These are phyloP conservation scores for Spathaspora girioi DNA, from an alignment of 805 yeast genomes.

Conservation along the genomic window DNA sequence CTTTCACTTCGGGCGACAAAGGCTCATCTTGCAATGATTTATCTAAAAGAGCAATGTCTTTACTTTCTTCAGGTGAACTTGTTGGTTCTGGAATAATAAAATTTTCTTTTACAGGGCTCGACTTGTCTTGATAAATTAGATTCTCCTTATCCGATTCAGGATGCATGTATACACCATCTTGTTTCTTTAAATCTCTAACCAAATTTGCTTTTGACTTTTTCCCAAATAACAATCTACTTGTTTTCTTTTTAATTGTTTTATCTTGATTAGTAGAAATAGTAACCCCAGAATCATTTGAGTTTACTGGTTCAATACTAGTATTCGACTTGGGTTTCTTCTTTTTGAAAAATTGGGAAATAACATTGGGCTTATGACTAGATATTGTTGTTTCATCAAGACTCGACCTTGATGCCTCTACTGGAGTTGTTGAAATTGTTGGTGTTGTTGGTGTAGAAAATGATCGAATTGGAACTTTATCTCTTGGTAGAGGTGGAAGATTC, in stretches of 20 bases:
- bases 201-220: constrained; percentile 12
- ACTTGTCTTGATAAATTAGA: not conserved
- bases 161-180: not conserved
- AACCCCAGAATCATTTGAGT: constrained; percentile 12
- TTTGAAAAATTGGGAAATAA: constrained; percentile 39
- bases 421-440: not conserved
- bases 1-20: not conserved
- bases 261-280: constrained; percentile 21
- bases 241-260: constrained; percentile 1
- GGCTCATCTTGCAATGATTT: too few species aligned
- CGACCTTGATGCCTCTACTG: not conserved
- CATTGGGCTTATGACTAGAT: constrained; percentile 14
- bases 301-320: constrained; percentile 1
- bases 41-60: too few species aligned
- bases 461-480: constrained; percentile 17
- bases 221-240: constrained; percentile 12
- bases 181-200: constrained; percentile 4
- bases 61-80: too few species aligned
- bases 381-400: constrained; percentile 1
- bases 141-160: not conserved
- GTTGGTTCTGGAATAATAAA: not conserved
- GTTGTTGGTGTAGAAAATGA: constrained; percentile 39
- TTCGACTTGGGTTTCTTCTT: constrained; percentile 6
- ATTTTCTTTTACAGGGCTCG: not conserved
- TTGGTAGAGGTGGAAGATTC: constrained; percentile 18